Evolutionary conservation across 345 rosid genomes (phyloP), one percentile per base, ranked within the genome.

Genomic region (Aurinia saxatilis): DNA sequence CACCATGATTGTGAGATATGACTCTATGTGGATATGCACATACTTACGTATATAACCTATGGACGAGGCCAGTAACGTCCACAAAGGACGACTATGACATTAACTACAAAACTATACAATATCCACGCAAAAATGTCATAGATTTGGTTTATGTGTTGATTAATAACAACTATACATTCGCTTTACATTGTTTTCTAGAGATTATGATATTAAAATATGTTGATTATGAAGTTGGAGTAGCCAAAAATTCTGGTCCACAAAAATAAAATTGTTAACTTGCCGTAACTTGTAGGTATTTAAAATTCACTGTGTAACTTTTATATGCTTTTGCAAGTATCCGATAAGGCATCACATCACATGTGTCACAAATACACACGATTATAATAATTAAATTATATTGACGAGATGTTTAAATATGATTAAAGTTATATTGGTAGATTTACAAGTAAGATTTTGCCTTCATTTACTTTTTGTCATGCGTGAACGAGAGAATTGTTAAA

Each of bases 21-120:
- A 8, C 7, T 45, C 33, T 53, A 51, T 19, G 35, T 64, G 53
- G 69, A 53, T 65, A 54, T 65, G 54, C 37, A 54, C 14, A 35
- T 44, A 44, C n/a, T 53, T 44, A 54, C 53, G 36, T 53, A 14
- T 53, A 14, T 10, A 33, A 30, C 33, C 33, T 53, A 44, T 65
- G 27, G 45, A 46, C 17, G 14, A 23, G 14, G 53, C 18, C 21
- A 65, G 18, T 38, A 53, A 53, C 36, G 37, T 64, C 44, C 68
- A 64, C 51, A 12, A 44, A 16, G 45, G 52, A 13, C 8, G 60
- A 52, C 68, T 12, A 13, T 33, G 42, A 33, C 42, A 52, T 30
- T 64, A 31, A 19, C 50, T 51, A 29, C 14, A 12, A 18, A 33
- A 16, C 16, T 12, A 63, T 41, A 18, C 33, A 11, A 54, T 44